Conservation (phyloP, 2,329 filamentous ascomycete species). For the Diaporthe longicolla region DNA sequence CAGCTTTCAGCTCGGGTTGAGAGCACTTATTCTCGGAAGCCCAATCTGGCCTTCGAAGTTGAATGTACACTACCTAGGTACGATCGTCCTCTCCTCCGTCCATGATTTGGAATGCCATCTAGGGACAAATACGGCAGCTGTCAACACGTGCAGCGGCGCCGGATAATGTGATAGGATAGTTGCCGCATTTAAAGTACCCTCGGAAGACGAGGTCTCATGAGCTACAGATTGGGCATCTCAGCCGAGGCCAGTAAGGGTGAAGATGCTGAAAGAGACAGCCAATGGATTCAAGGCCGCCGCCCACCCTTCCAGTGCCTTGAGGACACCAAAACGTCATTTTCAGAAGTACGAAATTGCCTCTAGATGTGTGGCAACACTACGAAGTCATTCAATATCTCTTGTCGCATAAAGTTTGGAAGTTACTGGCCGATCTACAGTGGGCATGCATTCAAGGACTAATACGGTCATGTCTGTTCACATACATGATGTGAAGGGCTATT, state of each 20-base stretch:
- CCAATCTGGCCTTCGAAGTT: not conserved
- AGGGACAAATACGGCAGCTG: not conserved
- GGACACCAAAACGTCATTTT: too few species aligned
- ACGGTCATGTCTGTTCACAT: too few species aligned
- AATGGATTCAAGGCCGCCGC: not conserved
- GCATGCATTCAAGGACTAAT: too few species aligned
- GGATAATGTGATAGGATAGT: not conserved
- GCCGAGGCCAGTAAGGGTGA: not conserved
- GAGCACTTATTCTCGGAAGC: not conserved
- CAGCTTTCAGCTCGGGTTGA: not conserved
- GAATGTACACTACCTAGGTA: not conserved
- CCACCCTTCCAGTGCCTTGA: too few species aligned
- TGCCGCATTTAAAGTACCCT: not conserved
- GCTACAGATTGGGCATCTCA: not conserved
- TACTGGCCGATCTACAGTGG: too few species aligned
- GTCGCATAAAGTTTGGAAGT: too few species aligned
- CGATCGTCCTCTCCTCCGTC: not conserved
- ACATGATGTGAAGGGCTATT: too few species aligned
- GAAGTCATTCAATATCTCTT: too few species aligned
- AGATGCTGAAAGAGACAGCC: too few species aligned
- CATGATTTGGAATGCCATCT: not conserved
- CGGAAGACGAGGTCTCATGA: not conserved
- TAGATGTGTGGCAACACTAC: too few species aligned
- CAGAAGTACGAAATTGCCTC: not conserved
- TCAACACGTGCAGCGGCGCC: not conserved